phyloP scores from a whole-genome alignment of 495 filamentous ascomycete genomes.

The Tuber indicum region DNA sequence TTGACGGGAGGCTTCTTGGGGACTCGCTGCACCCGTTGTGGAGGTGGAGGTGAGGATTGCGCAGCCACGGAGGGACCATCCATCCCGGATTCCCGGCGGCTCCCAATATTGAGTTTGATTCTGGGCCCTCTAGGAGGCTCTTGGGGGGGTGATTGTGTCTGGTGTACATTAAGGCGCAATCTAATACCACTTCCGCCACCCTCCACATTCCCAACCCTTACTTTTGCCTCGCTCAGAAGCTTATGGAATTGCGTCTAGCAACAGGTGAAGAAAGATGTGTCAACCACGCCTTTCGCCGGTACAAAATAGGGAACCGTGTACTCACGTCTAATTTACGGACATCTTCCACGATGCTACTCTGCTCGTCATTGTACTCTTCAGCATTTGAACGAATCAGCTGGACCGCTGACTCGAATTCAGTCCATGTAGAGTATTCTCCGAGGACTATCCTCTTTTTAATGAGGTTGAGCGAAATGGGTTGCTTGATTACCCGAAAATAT shows the following conservation, averaged over 20 bases:
- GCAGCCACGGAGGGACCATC: slow-evolving; percentile 13
- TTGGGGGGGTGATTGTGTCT: slow-evolving; percentile 37
- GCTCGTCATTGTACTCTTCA: slow-evolving; percentile 80
- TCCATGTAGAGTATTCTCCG: slow-evolving; percentile 63
- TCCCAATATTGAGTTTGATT: slow-evolving; percentile 65
- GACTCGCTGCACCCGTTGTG: slow-evolving; percentile 10
- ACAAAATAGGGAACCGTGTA: slow-evolving; percentile 5
- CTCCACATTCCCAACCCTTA: slow-evolving; percentile 40
- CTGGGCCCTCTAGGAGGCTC: slow-evolving; percentile 60
- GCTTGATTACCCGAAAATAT: slow-evolving; percentile 64
- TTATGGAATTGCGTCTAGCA: slow-evolving; percentile 53
- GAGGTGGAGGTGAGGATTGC: slow-evolving; percentile 11
- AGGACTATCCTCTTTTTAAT: slow-evolving; percentile 64
- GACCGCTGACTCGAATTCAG: slow-evolving; percentile 68
- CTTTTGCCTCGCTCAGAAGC: slow-evolving; percentile 62
- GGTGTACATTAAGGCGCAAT: slow-evolving; percentile 40
- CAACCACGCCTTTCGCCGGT: slow-evolving; percentile 46
- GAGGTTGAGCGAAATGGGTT: slow-evolving; percentile 68
- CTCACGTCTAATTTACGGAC: slow-evolving; percentile 69
- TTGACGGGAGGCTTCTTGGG: slow-evolving; percentile 11
- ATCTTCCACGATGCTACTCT: slow-evolving; percentile 65
- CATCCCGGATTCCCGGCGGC: slow-evolving; percentile 40
- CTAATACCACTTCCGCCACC: slow-evolving; percentile 38
- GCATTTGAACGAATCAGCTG: slow-evolving; percentile 80
- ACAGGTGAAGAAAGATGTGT: not conserved